Evolutionary conservation across 352 stramenopile species (phyloP), one percentile per base, ranked within the genome.

Genomic region (Phytopythium mirpurense): DNA sequence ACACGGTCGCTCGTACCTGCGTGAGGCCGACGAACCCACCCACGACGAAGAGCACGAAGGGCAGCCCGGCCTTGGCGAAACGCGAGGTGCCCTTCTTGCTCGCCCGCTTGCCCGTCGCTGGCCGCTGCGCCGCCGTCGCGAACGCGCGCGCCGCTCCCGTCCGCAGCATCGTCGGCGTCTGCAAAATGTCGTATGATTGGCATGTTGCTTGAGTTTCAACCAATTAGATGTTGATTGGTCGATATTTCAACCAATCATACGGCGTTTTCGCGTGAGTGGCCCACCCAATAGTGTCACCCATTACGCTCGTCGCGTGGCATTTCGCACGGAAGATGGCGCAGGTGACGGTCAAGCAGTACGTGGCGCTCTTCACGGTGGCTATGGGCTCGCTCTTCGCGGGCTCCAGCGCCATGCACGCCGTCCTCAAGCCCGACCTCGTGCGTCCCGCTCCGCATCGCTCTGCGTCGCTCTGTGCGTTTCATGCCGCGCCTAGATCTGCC

Each of bases 351-450:
- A 83, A 85, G 67, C 83, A 94, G 58, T 94, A 94, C 62, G 54
- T 77, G 35, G 61, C 75, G 54, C 70, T 94, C 59, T 85, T 91
- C 51, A 61, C 65, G 32, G 72, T 70, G 50, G 78, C 77, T n/a
- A 65, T 94, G 56, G 78, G 77, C 58, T 89, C 83, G 52, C 74
- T 94, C 54, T 90, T 94, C 56, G 81, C 83, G 8, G 83, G 83
- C 31, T 94, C 83, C 31, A 88, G 72, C 63, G 72, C 78, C 63
- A 94, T 94, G 81, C 83, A 94, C 62, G 69, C 68, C 12, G 67
- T 94, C 31, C 75, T 94, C 44, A 81, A 94, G 58, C 83, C 83
- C 5, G 83, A 94, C 37, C 60, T 94, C 41, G 81, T 92, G 67
- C 45, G 76, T 70, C 10, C 2, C 14, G 26, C 11, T 36, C 1